phyloP scores from a whole-genome alignment of 805 yeast species.

The Saccharomycopsis lassenensis region DNA sequence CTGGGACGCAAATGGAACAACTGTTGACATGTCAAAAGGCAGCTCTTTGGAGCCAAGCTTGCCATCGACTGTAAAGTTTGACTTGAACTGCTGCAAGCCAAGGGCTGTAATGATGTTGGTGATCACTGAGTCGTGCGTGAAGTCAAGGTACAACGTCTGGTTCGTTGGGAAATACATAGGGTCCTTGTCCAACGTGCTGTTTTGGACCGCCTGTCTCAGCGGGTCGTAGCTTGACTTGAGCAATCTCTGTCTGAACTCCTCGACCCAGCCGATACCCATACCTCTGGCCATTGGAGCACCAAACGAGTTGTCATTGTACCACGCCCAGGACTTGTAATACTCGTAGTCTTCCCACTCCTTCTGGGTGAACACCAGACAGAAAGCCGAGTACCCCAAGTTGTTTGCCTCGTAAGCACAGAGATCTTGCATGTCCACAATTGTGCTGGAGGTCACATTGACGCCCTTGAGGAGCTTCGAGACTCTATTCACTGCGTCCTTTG shows the following conservation, averaged over 20 bases:
- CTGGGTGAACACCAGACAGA: slow-evolving; percentile 57
- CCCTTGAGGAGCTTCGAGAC: slow-evolving; percentile 45
- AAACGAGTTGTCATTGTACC: slow-evolving; percentile 55
- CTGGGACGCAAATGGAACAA: slow-evolving; percentile 20
- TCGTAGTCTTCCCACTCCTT: slow-evolving; percentile 55
- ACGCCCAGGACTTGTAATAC: slow-evolving; percentile 46
- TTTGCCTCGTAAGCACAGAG: slow-evolving; percentile 71
- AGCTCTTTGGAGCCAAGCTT: slow-evolving; percentile 4
- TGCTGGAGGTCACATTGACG: slow-evolving; percentile 37
- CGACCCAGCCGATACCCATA: slow-evolving; percentile 49
- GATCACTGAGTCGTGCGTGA: slow-evolving; percentile 68
- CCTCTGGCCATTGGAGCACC: slow-evolving; percentile 49
- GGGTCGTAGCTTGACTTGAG: slow-evolving; percentile 34
- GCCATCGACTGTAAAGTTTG: slow-evolving; percentile 13
- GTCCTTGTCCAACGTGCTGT: slow-evolving; percentile 27
- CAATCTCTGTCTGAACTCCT: slow-evolving; percentile 30
- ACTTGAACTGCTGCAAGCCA: slow-evolving; percentile 31
- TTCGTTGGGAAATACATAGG: slow-evolving; percentile 28
- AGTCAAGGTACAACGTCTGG: slow-evolving; percentile 52
- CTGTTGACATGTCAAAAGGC: slow-evolving; percentile 12
- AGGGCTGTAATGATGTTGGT: slow-evolving; percentile 53
- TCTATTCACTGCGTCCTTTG: slow-evolving; percentile 43
- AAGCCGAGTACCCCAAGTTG: slow-evolving; percentile 52
- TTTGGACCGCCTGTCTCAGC: slow-evolving; percentile 29
- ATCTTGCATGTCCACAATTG: slow-evolving; percentile 43